A percentile compares a stretch with the other conserved stretches of the same genome.
Evolutionary conservation across 805 yeast genomes (phyloP).

Genomic region (Brettanomyces bruxellensis): DNA sequence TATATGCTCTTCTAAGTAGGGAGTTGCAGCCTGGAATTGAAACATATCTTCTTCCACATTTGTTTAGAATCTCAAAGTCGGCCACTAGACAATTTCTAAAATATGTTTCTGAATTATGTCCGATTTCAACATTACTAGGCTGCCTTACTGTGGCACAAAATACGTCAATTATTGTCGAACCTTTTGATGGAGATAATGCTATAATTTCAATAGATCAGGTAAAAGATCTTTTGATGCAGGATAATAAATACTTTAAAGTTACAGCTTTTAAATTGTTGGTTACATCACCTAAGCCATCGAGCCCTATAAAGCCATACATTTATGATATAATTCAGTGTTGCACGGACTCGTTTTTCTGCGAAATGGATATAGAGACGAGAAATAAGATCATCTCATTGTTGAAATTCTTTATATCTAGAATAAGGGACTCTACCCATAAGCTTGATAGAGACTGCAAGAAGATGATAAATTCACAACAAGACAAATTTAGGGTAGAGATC

Average conservation of each 20-base stretch:
- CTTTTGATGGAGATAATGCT: constrained; percentile 33
- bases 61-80: constrained; percentile 44
- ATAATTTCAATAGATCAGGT: constrained; percentile 21
- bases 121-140: constrained; percentile 37
- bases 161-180: constrained; percentile 41
- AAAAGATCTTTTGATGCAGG: constrained; percentile 35
- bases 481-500: constrained; percentile 32
- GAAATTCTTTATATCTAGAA: constrained; percentile 51
- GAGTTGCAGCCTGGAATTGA: constrained; percentile 39
- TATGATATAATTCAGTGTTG: constrained; percentile 35
- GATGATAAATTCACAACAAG: constrained; percentile 23
- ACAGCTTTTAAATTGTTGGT: constrained; percentile 54
- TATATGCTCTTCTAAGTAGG: constrained; percentile 24
- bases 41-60: constrained; percentile 50
- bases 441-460: constrained; percentile 42
- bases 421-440: constrained; percentile 61
- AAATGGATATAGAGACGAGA: constrained; percentile 58
- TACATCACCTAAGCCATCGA: constrained; percentile 52
- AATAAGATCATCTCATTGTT: constrained; percentile 55
- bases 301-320: constrained; percentile 38
- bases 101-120: constrained; percentile 12
- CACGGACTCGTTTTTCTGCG: constrained; percentile 48
- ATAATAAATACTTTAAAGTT: constrained; percentile 32
- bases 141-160: constrained; percentile 59
- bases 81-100: constrained; percentile 26